Conservation (phyloP, 2,329 filamentous ascomycete species). For the Aspergillus fumigatiaffinis region DNA sequence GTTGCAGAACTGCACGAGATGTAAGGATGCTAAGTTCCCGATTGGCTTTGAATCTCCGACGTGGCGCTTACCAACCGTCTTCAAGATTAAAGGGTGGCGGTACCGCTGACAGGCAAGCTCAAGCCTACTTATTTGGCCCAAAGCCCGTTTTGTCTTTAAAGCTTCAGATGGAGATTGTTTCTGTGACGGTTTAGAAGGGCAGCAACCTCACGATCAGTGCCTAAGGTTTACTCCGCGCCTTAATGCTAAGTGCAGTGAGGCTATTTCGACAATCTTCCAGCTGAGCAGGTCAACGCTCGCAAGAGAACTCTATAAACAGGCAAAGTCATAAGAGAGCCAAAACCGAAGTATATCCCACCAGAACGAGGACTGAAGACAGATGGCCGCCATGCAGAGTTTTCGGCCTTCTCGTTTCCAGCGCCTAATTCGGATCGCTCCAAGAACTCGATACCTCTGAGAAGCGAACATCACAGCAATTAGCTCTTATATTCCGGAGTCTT, state of each 20-base stretch:
- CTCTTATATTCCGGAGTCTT: not conserved
- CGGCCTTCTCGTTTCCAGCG: not conserved
- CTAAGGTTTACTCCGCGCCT: not conserved
- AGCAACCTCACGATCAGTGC: not conserved
- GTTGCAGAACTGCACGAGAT: conserved; percentile 10
- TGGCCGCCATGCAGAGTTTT: not conserved
- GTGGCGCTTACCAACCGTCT: conserved; percentile 5
- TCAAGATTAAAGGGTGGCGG: not conserved
- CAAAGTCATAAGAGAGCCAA: not conserved
- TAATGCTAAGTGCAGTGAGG: not conserved
- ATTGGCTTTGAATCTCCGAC: conserved; percentile 4
- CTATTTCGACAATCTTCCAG: not conserved
- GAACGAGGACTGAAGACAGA: not conserved
- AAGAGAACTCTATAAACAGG: not conserved
- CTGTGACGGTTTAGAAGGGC: not conserved
- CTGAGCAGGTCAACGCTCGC: not conserved
- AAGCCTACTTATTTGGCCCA: not conserved
- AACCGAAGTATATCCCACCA: not conserved
- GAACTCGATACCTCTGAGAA: not conserved
- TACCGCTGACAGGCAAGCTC: not conserved
- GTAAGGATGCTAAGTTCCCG: not conserved
- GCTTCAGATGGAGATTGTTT: not conserved
- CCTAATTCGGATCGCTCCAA: not conserved
- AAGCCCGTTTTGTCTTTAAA: not conserved
- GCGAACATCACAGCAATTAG: not conserved